Conservation (phyloP, 2,329 filamentous ascomycete species). For the Chalaropsis ovoidea region DNA sequence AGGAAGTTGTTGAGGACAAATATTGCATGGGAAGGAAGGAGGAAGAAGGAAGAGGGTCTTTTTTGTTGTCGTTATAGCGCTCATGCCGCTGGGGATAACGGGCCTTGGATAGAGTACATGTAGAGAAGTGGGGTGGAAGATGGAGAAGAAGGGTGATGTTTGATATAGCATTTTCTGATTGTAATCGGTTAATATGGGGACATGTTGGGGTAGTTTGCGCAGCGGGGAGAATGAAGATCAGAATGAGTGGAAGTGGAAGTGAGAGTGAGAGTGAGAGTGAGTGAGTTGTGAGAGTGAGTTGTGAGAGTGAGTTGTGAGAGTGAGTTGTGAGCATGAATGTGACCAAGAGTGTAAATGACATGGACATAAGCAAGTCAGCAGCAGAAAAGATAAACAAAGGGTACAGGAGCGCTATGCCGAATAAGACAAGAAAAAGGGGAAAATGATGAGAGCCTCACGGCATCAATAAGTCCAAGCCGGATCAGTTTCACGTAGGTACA, state of each 20-base stretch:
- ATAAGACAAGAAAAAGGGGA: not conserved
- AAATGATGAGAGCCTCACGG: not conserved
- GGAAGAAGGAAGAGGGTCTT: conserved; percentile 10
- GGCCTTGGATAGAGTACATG: not conserved
- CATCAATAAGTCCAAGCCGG: too few species aligned
- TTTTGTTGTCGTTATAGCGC: conserved; percentile 4
- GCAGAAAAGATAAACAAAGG: not conserved
- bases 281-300: too few species aligned
- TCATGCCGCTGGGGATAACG: not conserved
- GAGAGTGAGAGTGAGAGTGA: too few species aligned
- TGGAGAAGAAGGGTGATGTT: not conserved
- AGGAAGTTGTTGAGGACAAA: conserved; percentile 9
- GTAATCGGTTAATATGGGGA: too few species aligned
- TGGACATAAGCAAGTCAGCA: not conserved
- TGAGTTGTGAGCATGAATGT: too few species aligned
- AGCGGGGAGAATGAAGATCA: too few species aligned
- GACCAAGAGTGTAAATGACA: too few species aligned
- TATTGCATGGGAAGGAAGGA: not conserved
- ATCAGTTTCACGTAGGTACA: too few species aligned
- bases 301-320: too few species aligned
- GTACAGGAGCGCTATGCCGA: not conserved
- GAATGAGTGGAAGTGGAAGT: too few species aligned
- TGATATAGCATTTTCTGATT: too few species aligned
- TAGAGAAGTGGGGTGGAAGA: not conserved
- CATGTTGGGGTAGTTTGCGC: too few species aligned